These are phyloP conservation scores for Remersonia thermophila DNA, from an alignment of 2,329 filamentous ascomycete species.

Conservation along the genomic window DNA sequence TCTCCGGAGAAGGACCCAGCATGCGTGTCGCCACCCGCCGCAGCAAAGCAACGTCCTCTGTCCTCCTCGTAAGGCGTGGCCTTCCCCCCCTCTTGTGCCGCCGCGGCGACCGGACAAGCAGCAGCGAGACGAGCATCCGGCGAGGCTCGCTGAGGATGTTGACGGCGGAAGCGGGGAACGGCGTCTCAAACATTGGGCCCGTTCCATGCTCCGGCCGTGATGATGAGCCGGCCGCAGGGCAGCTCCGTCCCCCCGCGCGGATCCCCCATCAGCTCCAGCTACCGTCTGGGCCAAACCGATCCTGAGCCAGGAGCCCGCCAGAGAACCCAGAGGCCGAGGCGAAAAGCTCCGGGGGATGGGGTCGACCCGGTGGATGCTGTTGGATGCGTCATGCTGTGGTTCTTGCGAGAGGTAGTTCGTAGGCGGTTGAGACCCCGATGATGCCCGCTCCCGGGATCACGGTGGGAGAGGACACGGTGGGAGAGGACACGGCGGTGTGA, in stretches of 20 bases:
- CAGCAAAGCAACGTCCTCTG: constrained; percentile 38
- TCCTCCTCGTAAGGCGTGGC: constrained; percentile 33
- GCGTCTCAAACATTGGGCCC: constrained; percentile 44
- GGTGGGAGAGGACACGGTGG: constrained; percentile 40
- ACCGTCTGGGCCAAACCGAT: constrained; percentile 54
- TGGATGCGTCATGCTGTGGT: constrained; percentile 28
- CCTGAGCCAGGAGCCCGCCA: constrained; percentile 59
- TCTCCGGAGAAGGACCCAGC: no score
- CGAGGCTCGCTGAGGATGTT: constrained; percentile 49
- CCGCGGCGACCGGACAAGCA: no score
- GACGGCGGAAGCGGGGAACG: constrained; percentile 47
- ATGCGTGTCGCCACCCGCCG: constrained; percentile 36
- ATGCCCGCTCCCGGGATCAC: constrained; percentile 60
- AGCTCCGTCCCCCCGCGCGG: constrained; percentile 37
- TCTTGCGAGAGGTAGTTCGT: constrained; percentile 52
- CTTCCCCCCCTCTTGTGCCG: constrained; percentile 30
- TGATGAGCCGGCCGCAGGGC: constrained; percentile 51
- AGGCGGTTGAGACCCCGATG: constrained; percentile 59
- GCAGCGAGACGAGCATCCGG: constrained; percentile 65
- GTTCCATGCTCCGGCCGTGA: constrained; percentile 65
- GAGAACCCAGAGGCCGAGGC: constrained; percentile 62
- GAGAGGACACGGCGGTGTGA: no score
- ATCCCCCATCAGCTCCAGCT: no score
- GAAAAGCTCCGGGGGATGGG: constrained; percentile 45
- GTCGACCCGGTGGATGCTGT: constrained; percentile 36